Percentiles rank a stretch among this genome's conserved stretches.
phyloP scores from a whole-genome alignment of 108 stramenopile genomes.

The Cyclotella sp. region DNA sequence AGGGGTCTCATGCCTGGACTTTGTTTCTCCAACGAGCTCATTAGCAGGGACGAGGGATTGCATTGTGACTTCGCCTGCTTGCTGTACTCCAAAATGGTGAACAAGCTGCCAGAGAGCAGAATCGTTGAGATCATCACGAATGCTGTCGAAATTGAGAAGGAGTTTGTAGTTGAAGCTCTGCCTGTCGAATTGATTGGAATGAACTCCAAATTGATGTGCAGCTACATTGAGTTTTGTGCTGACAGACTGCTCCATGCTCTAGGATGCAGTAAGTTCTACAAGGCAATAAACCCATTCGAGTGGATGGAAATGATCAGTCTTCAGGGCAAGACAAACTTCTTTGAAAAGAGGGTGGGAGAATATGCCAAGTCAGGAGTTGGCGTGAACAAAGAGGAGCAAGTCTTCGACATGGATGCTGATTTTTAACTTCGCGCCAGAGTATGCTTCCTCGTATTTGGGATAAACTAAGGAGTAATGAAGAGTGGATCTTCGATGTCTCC shows the following conservation, averaged over 20 bases:
- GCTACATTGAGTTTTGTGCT: slow-evolving; percentile 99
- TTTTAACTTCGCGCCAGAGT: slow-evolving; percentile 61
- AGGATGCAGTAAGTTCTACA: slow-evolving; percentile 87
- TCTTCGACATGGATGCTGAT: slow-evolving; percentile 90
- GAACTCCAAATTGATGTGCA: slow-evolving; percentile 96
- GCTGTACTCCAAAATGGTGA: slow-evolving; percentile 88
- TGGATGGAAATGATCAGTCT: slow-evolving; percentile 99
- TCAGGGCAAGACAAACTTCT: slow-evolving; percentile 98
- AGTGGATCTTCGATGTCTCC: neutral
- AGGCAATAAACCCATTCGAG: slow-evolving; percentile 95
- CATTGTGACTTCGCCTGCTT: slow-evolving; percentile 98
- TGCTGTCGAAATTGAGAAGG: slow-evolving; percentile 99
- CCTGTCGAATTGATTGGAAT: slow-evolving; percentile 99
- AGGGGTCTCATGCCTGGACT: slow-evolving; percentile 99
- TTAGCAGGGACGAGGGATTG: slow-evolving; percentile 97
- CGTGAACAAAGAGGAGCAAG: slow-evolving; percentile 79
- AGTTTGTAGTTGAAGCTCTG: slow-evolving; percentile 96
- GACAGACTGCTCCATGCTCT: slow-evolving; percentile 94
- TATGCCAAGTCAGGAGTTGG: slow-evolving; percentile 96
- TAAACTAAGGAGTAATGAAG: neutral
- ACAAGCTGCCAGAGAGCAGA: slow-evolving; percentile 76
- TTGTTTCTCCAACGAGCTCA: slow-evolving; percentile 98
- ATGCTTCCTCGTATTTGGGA: neutral
- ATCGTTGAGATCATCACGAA: slow-evolving; percentile 87
- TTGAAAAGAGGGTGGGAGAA: slow-evolving; percentile 97